Percentiles rank a stretch among this genome's conserved stretches.
phyloP scores from a whole-genome alignment of 1,139 yeast species.

The Arxiozyma slooffiae region DNA sequence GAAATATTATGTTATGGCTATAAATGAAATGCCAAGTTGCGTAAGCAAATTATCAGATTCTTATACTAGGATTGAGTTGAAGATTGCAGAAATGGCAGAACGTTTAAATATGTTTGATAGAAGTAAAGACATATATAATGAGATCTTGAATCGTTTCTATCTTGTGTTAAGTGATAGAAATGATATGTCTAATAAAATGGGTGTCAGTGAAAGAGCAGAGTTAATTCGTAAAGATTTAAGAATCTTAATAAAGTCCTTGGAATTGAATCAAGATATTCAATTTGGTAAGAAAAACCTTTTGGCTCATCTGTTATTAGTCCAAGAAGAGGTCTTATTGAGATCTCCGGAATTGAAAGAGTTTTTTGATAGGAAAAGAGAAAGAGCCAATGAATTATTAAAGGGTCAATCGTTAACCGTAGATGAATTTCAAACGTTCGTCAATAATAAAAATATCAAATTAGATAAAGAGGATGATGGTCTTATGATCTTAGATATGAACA shows the following conservation, averaged over 20 bases:
- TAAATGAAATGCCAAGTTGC: conserved; percentile 23
- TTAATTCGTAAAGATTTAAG: conserved; percentile 63
- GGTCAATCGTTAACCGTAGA: conserved; percentile 14
- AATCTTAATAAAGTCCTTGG: conserved; percentile 57
- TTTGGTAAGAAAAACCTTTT: conserved; percentile 50
- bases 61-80: conserved; percentile 78
- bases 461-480: conserved; percentile 23
- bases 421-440: conserved; percentile 25
- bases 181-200: conserved; percentile 14
- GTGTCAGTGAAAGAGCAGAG: conserved; percentile 38
- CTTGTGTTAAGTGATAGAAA: conserved; percentile 41
- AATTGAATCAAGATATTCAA: conserved; percentile 44
- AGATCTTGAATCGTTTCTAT: conserved; percentile 53
- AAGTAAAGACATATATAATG: conserved; percentile 58
- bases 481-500: conserved; percentile 27
- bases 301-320: conserved; percentile 58
- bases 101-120: conserved; percentile 49
- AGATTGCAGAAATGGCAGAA: conserved; percentile 80
- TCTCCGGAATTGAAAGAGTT: conserved; percentile 28
- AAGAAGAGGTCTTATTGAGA: conserved; percentile 43
- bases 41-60: conserved; percentile 49
- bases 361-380: conserved; percentile 25
- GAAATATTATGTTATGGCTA: conserved; percentile 51
- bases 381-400: conserved; percentile 11
- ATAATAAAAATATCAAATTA: conserved; percentile 23